These are phyloP conservation scores for Cardamine resedifolia DNA, from an alignment of 345 rosid genomes.

Conservation along the genomic window DNA sequence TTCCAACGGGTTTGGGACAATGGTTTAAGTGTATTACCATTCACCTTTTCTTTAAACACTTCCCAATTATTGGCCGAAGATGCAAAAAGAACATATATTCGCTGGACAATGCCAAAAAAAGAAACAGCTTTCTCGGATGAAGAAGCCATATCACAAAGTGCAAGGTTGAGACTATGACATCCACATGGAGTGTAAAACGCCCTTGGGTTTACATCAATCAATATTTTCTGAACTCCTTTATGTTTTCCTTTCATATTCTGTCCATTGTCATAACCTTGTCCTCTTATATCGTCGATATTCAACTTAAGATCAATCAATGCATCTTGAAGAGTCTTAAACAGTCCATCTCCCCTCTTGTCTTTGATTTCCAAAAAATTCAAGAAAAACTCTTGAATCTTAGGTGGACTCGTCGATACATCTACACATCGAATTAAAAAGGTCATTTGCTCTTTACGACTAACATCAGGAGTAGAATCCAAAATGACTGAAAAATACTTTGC, in stretches of 20 bases:
- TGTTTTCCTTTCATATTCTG: background rate
- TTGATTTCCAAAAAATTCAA: background rate
- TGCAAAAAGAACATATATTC: background rate
- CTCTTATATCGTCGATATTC: background rate
- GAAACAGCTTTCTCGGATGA: background rate
- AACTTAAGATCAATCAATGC: background rate
- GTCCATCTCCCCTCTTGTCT: background rate
- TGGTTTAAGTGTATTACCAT: conserved; percentile 6
- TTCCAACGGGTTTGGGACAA: background rate
- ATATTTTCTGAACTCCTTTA: background rate
- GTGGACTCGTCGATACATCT: background rate
- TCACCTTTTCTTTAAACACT: background rate
- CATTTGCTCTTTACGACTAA: background rate
- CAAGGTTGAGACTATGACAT: conserved; percentile 1
- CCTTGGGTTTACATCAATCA: background rate
- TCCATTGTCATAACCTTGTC: background rate
- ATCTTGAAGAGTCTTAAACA: background rate
- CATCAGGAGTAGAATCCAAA: background rate
- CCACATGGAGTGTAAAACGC: conserved; percentile 6
- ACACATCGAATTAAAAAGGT: background rate
- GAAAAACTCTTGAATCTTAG: background rate
- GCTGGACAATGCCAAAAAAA: background rate
- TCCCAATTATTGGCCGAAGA: background rate
- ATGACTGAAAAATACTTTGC: background rate
- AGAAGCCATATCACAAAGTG: background rate